phyloP scores from a whole-genome alignment of 1,284 basidiomycete genomes.

The Irpex sp. region DNA sequence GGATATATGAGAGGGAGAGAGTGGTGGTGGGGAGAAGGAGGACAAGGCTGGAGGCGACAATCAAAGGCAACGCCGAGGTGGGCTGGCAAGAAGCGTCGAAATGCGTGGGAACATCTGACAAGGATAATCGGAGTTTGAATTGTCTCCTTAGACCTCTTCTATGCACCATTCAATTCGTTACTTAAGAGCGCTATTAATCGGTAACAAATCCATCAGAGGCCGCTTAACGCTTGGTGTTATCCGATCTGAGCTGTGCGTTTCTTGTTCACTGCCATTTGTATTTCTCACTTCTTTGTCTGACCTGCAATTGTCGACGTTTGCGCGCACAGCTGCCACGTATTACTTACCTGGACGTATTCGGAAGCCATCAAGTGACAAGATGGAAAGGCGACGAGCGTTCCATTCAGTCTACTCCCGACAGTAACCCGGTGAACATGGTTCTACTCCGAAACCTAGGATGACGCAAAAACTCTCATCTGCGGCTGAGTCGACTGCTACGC shows the following conservation, averaged over 20 bases:
- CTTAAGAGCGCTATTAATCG: background rate
- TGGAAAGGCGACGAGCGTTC: background rate
- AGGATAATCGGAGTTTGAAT: constrained; percentile 10
- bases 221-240: background rate
- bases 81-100: constrained; percentile 12
- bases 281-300: background rate
- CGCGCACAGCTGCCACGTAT: too few relatives aligned
- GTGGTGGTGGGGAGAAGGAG: constrained; percentile 13
- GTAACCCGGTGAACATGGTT: background rate
- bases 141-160: background rate
- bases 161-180: background rate
- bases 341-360: background rate
- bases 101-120: constrained; percentile 13
- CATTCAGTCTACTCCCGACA: background rate
- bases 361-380: background rate
- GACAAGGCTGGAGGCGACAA: constrained; percentile 9
- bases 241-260: background rate
- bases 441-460: background rate
- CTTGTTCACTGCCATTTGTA: background rate
- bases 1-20: constrained; percentile 7
- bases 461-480: background rate
- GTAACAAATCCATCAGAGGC: constrained; percentile 1
- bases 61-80: constrained; percentile 10
- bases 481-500: background rate
- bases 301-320: too few relatives aligned